Conservation (phyloP, 1,139 yeast genomes). For the Nakaseomyces uthaithaninus region DNA sequence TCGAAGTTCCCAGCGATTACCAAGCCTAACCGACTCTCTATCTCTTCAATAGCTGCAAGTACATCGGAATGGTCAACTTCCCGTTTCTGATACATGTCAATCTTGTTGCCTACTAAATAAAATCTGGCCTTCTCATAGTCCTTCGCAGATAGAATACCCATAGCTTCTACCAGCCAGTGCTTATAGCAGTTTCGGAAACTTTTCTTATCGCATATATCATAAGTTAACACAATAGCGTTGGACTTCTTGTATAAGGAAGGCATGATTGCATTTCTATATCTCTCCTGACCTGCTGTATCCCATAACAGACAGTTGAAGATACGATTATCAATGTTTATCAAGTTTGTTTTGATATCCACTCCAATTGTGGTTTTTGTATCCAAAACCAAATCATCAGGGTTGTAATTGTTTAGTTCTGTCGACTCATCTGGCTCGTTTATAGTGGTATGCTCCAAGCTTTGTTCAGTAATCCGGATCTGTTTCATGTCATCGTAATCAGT, state of each 20-base stretch:
- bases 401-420: constrained; percentile 2
- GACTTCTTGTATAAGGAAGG: constrained; percentile 57
- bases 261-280: constrained; percentile 47
- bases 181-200: constrained; percentile 47
- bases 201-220: constrained; percentile 49
- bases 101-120: constrained; percentile 39
- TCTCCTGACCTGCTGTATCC: constrained; percentile 63
- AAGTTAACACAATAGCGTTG: constrained; percentile 54
- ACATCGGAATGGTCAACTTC: constrained; percentile 30
- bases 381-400: constrained; percentile 24
- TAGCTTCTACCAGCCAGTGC: constrained; percentile 36
- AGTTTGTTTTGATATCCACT: constrained; percentile 53
- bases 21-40: constrained; percentile 21
- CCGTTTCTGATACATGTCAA: constrained; percentile 32
- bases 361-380: constrained; percentile 46
- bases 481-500: constrained; percentile 27
- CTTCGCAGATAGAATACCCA: constrained; percentile 27
- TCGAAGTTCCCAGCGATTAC: constrained; percentile 30
- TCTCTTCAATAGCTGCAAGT: constrained; percentile 18
- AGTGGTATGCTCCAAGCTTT: neutral
- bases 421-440: constrained; percentile 7
- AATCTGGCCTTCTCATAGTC: constrained; percentile 30
- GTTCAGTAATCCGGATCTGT: neutral
- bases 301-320: constrained; percentile 44
- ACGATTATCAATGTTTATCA: constrained; percentile 54